Base-by-base conservation (phyloP, 1,284 basidiomycete species). In the Apiotrichum brassicae region DNA sequence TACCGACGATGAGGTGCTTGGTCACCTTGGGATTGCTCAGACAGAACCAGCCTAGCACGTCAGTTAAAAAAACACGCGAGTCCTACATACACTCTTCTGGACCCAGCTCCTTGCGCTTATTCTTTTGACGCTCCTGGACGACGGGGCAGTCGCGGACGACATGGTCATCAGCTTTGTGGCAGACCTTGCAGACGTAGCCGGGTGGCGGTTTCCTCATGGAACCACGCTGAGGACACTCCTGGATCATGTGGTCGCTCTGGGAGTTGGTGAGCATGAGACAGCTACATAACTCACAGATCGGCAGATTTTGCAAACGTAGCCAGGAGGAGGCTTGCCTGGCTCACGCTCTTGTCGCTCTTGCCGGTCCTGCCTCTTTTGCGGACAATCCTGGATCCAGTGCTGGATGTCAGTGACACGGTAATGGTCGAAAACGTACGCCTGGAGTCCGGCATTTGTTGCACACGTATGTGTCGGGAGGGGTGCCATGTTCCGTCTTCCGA, bases 1-100 rank as follows among this genome's bases (percentile, higher is more conserved):
- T 94, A 1, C 86, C 84, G 23, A 91, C 87, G 54, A 97, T 92
- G 50, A 97, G 82, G 62, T 97, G 89, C 75, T 97, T 97, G 43
- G 87, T 91, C 25, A 66, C 77, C 61, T 82, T 85, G 1, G 92
- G 92, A 66, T 95, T 95, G 42, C 88, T 92, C 48, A 97, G 68
- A 69, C 92, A 97, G 76, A 95, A 95, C 91, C 92, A 95, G 71
- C 92, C 93, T 73, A n/a, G 33, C n/a, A 32, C 33, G 44, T 54
- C 32, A 41, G 39, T 6, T 9, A 14, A 16, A 34, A 34, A 14
- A 9, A 18, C 9, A 7, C 33, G 23, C 3, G 3, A 8, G 14
- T 2, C 19, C n/a, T 9, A 11, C 6, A 20, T 41, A 64, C 56
- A 61, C 64, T 84, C 89, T 1, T 79, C 81, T 4, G 83, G 84